Conservation (phyloP, 2,329 filamentous ascomycete genomes). For the Arthrobotrys sinensis region DNA sequence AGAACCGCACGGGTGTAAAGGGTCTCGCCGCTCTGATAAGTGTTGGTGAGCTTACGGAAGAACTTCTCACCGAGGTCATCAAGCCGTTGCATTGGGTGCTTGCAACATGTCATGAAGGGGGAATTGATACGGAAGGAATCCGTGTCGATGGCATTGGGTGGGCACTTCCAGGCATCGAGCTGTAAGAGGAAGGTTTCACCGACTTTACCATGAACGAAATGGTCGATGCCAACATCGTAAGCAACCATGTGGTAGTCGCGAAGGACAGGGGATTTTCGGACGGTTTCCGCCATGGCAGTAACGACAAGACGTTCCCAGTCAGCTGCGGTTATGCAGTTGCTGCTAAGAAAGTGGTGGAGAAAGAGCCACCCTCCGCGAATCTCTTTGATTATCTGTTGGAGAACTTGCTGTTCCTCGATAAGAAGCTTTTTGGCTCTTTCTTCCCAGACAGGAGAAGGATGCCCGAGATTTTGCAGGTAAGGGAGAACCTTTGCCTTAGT, state of each 20-base stretch:
- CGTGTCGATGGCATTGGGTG: slow-evolving; percentile 4
- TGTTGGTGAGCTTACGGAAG: slow-evolving; percentile 53
- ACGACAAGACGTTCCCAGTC: slow-evolving; percentile 43
- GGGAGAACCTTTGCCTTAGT: background rate
- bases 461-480: slow-evolving; percentile 37
- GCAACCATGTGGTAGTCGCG: slow-evolving; percentile 33
- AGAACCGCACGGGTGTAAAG: slow-evolving; percentile 55
- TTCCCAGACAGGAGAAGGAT: slow-evolving; percentile 55
- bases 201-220: slow-evolving; percentile 27
- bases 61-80: slow-evolving; percentile 55
- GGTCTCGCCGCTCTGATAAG: slow-evolving; percentile 37
- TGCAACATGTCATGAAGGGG: slow-evolving; percentile 28
- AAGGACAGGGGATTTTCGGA: slow-evolving; percentile 31
- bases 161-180: slow-evolving; percentile 31
- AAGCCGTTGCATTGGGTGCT: slow-evolving; percentile 56
- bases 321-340: slow-evolving; percentile 1
- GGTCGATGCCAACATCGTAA: slow-evolving; percentile 55
- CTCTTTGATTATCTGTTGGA: slow-evolving; percentile 45
- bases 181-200: slow-evolving; percentile 27
- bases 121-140: slow-evolving; percentile 56
- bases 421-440: slow-evolving; percentile 45
- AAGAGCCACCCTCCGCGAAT: slow-evolving; percentile 32
- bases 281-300: slow-evolving; percentile 21
- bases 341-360: slow-evolving; percentile 24
- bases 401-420: slow-evolving; percentile 52